A percentile compares a stretch with the other conserved stretches of the same genome.
Conservation (phyloP, 2,329 filamentous ascomycete genomes). For the Colletotrichum destructivum region DNA sequence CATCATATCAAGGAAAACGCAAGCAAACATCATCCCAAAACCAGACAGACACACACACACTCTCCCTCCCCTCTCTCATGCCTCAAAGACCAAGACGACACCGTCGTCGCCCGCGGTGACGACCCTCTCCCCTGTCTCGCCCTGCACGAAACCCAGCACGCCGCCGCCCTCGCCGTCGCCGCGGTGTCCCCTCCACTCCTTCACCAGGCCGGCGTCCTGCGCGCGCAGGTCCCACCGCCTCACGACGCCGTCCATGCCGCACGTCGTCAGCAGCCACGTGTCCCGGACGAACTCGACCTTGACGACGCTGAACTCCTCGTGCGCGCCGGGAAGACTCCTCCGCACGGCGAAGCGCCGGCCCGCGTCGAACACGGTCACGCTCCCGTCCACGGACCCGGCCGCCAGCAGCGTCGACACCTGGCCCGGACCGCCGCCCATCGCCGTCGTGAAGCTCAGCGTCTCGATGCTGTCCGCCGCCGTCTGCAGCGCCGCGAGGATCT, state of each 20-base stretch:
- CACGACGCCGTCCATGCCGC: slow-evolving; percentile 93
- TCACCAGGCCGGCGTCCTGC: slow-evolving; percentile 77
- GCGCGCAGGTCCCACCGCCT: slow-evolving; percentile 87
- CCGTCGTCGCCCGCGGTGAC: slow-evolving; percentile 94
- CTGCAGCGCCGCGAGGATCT: slow-evolving; percentile 86
- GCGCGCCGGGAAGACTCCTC: slow-evolving; percentile 84
- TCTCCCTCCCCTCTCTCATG: slow-evolving; percentile 48
- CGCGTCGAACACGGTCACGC: slow-evolving; percentile 89
- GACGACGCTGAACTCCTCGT: slow-evolving; percentile 91
- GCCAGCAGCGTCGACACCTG: slow-evolving; percentile 66
- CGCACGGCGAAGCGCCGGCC: slow-evolving; percentile 90
- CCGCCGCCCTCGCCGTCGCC: slow-evolving; percentile 90
- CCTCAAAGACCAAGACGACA: slow-evolving; percentile 77
- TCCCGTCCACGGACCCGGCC: slow-evolving; percentile 80
- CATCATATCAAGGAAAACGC: slow-evolving; percentile 11
- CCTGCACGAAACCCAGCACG: slow-evolving; percentile 91
- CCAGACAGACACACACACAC: no score
- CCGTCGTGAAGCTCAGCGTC: slow-evolving; percentile 74
- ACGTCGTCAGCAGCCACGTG: slow-evolving; percentile 83
- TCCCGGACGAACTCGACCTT: slow-evolving; percentile 88
- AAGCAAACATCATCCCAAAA: not conserved
- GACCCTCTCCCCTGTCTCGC: slow-evolving; percentile 79
- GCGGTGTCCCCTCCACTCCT: slow-evolving; percentile 92
- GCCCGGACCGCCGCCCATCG: slow-evolving; percentile 56
- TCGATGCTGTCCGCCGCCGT: slow-evolving; percentile 85